phyloP scores from a whole-genome alignment of 2,329 filamentous ascomycete genomes.

The Botrytis squamosa region DNA sequence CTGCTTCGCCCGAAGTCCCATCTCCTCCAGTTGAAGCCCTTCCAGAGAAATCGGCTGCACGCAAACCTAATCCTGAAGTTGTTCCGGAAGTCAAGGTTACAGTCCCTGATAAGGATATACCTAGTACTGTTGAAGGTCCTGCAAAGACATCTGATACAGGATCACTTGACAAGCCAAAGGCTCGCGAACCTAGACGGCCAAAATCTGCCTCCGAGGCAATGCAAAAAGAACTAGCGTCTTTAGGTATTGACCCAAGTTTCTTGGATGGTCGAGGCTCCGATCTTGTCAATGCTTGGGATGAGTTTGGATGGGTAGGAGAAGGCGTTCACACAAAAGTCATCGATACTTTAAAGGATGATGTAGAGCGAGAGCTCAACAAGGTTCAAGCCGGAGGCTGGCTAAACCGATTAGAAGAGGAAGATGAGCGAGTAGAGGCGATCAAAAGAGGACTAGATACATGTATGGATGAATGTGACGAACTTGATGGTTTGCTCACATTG shows the following conservation, averaged over 20 bases:
- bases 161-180: conserved; percentile 35
- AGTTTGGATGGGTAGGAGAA: conserved; percentile 85
- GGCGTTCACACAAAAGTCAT: conserved; percentile 72
- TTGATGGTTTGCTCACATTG: conserved; percentile 89
- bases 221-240: conserved; percentile 40
- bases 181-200: conserved; percentile 34
- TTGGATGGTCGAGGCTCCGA: conserved; percentile 75
- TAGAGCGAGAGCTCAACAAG: conserved; percentile 84
- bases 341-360: conserved; percentile 76
- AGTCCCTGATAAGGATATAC: conserved; percentile 46
- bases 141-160: conserved; percentile 40
- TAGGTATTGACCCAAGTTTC: conserved; percentile 76
- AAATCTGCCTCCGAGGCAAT: conserved; percentile 39
- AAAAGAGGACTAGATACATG: conserved; percentile 82
- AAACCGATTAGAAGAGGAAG: conserved; percentile 78
- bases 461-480: conserved; percentile 93
- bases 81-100: conserved; percentile 61
- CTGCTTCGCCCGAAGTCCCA: conserved; percentile 3
- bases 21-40: background rate
- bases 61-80: conserved; percentile 35
- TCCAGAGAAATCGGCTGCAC: conserved; percentile 29
- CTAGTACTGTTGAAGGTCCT: conserved; percentile 44
- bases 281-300: conserved; percentile 78
- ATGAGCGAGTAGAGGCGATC: conserved; percentile 84
- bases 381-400: conserved; percentile 94